phyloP scores from a whole-genome alignment of 495 filamentous ascomycete species.

The Neurospora hispaniola region DNA sequence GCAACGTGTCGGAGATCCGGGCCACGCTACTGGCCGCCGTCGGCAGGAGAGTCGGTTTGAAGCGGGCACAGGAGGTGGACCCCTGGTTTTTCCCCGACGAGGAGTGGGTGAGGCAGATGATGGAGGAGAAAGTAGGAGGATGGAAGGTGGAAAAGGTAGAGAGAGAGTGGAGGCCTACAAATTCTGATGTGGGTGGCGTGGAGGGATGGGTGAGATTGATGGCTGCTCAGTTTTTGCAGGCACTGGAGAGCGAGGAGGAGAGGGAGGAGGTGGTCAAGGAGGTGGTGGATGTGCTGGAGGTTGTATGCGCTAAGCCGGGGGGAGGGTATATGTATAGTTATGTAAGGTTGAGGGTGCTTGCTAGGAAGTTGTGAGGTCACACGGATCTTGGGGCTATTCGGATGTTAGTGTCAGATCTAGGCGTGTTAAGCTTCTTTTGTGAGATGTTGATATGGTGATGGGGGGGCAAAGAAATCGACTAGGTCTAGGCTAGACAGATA shows the following conservation, averaged over 20 bases:
- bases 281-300: slow-evolving; percentile 46
- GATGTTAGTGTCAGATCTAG: background rate
- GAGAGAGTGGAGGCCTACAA: slow-evolving; percentile 54
- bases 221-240: slow-evolving; percentile 45
- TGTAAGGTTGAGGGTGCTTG: slow-evolving; percentile 58
- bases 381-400: background rate
- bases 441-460: background rate
- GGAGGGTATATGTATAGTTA: slow-evolving; percentile 57
- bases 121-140: slow-evolving; percentile 42
- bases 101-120: slow-evolving; percentile 36
- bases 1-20: slow-evolving; percentile 58
- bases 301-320: slow-evolving; percentile 41
- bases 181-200: slow-evolving; percentile 46
- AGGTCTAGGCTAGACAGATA: background rate
- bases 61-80: slow-evolving; percentile 34
- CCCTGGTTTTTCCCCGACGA: slow-evolving; percentile 73
- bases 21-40: slow-evolving; percentile 45
- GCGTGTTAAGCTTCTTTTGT: background rate
- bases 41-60: slow-evolving; percentile 41
- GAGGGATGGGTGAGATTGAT: slow-evolving; percentile 63
- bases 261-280: slow-evolving; percentile 45
- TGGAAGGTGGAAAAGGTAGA: slow-evolving; percentile 53
- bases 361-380: slow-evolving; percentile 35
- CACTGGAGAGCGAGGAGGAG: slow-evolving; percentile 30
- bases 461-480: no score